phyloP scores from a whole-genome alignment of 2,329 filamentous ascomycete species.

The Amauroascus niger region DNA sequence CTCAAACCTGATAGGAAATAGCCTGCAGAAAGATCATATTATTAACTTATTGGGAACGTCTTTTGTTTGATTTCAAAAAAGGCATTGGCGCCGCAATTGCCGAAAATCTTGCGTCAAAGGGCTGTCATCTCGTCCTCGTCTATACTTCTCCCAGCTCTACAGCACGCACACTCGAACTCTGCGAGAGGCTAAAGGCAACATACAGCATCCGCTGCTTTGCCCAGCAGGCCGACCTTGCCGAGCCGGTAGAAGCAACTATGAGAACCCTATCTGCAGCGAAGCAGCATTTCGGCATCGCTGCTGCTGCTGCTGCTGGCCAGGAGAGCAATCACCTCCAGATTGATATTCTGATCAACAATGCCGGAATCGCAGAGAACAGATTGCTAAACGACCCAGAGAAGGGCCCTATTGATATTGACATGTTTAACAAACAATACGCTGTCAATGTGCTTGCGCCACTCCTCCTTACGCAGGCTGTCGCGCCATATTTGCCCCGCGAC shows the following conservation, averaged over 20 bases:
- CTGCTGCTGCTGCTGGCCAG: neutral
- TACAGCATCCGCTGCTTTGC: constrained; percentile 52
- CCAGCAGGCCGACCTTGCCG: constrained; percentile 63
- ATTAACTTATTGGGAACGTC: constrained; percentile 3
- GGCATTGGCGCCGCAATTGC: constrained; percentile 65
- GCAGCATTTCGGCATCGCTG: constrained; percentile 44
- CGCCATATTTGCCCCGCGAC: constrained; percentile 59
- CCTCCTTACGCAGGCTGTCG: constrained; percentile 62
- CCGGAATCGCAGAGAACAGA: constrained; percentile 49
- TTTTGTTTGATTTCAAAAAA: constrained; percentile 29
- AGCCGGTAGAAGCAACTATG: constrained; percentile 48
- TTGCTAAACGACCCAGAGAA: constrained; percentile 55
- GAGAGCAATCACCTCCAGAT: constrained; percentile 49
- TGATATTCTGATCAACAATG: constrained; percentile 83
- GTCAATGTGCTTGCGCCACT: constrained; percentile 77
- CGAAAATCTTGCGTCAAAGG: constrained; percentile 62
- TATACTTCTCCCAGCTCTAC: constrained; percentile 58
- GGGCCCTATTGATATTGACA: constrained; percentile 49
- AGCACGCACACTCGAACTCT: constrained; percentile 45
- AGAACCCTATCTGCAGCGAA: constrained; percentile 50
- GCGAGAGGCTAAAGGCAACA: constrained; percentile 44
- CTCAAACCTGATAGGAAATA: neutral
- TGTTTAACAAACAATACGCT: constrained; percentile 64
- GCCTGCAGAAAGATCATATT: neutral
- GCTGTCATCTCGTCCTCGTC: constrained; percentile 58